Evolutionary conservation across 73 alveolate genomes (phyloP), one percentile per base, ranked within the genome.

Genomic region (Vitrella brassicaformis): DNA sequence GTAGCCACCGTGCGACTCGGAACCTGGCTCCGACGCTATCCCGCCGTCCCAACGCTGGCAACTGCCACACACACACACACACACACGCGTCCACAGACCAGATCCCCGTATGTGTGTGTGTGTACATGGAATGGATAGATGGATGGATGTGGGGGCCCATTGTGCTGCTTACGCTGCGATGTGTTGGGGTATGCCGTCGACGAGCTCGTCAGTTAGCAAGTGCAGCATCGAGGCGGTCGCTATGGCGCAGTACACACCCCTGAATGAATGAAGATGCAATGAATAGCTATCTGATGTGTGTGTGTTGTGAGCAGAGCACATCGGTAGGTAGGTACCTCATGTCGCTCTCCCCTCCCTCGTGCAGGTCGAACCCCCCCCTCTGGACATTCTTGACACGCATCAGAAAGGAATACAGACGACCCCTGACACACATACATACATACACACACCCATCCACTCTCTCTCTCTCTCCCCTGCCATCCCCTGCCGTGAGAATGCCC

Each of bases 11-110:
- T 94, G 98, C 0, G 98, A 96, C 78, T 78, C 84, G 72, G 95
- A 90, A 66, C 72, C 90, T 27, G 96, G 97, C 65, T 82, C 92
- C 25, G 96, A 92, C 25, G 96, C 91, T 28, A 94, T 88, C 39
- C 98, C 98, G 0, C 98, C 98, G 67, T 94, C 98, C 84, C 90
- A 94, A 70, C 97, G 89, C 80, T 94, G 94, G 78, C 98, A 90
- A 46, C 78, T 27, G 19, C 56, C 28, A 56, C 69, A n/a, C 18
- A 56, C 26, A 10, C 65, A 19, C 19, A 9, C 65, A 45, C 65
- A 45, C 65, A 9, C 19, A 19, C 65, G 19, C 65, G 9, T 45
- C 65, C 9, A 45, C 25, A 9, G 65, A 45, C 9, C 65, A 31
- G 88, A 68, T 32, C 83, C 74, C 14, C n/a, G n/a, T n/a, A n/a